These are phyloP conservation scores for Pseudocohnilembus persalinus DNA, from an alignment of 169 alveolate genomes.

Conservation along the genomic window DNA sequence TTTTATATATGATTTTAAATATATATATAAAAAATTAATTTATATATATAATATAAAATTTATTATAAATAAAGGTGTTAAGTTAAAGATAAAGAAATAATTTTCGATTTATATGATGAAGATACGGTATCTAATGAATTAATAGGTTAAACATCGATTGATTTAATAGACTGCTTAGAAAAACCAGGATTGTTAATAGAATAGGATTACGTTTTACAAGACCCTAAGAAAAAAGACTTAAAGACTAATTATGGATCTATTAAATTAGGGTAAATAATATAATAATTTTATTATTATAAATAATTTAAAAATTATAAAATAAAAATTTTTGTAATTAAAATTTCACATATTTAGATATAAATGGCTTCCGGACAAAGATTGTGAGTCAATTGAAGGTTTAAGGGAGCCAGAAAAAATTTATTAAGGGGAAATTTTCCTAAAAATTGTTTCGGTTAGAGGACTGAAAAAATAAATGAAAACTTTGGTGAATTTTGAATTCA, in stretches of 20 bases:
- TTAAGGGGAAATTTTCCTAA: slow-evolving; percentile 8
- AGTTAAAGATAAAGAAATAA: not conserved
- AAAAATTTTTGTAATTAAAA: too few species aligned
- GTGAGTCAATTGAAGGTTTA: slow-evolving; percentile 14
- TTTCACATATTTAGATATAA: too few species aligned
- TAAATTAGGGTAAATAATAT: not conserved
- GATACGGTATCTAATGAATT: slow-evolving; percentile 10
- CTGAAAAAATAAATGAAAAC: not conserved
- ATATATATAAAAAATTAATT: too few species aligned
- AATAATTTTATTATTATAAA: too few species aligned
- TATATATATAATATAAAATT: too few species aligned
- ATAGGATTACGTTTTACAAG: not conserved
- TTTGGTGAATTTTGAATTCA: not conserved
- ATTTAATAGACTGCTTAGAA: slow-evolving; percentile 9
- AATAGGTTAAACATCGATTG: not conserved
- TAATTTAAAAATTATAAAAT: too few species aligned
- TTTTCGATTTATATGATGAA: slow-evolving; percentile 32
- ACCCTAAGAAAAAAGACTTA: not conserved
- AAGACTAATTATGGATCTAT: not conserved
- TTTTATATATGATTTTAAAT: too few species aligned
- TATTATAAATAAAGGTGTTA: not conserved
- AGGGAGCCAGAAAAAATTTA: slow-evolving; percentile 8
- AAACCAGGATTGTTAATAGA: not conserved
- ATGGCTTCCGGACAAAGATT: not conserved
- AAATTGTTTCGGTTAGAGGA: slow-evolving; percentile 5